phyloP scores from a whole-genome alignment of 1,139 yeast species.

The Kurtzmaniella quercitrusa region DNA sequence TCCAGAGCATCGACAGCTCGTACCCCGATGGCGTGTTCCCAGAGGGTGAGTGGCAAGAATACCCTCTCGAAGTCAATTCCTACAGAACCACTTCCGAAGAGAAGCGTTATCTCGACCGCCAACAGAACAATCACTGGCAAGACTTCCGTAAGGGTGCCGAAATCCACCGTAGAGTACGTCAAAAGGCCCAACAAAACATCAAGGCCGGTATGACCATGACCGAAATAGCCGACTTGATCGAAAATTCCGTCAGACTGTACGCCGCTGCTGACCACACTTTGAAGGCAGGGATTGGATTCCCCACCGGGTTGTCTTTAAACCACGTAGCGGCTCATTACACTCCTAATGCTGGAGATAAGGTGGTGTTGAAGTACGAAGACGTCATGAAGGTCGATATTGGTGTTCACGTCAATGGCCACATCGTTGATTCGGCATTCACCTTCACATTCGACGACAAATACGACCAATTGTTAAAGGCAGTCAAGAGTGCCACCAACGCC shows the following conservation, averaged over 20 bases:
- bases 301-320: constrained; percentile 91
- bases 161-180: constrained; percentile 87
- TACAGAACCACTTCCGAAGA: constrained; percentile 85
- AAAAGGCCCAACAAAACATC: constrained; percentile 66
- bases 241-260: constrained; percentile 74
- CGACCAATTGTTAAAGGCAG: constrained; percentile 77
- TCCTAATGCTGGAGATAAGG: constrained; percentile 91
- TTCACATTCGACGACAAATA: constrained; percentile 82
- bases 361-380: constrained; percentile 76
- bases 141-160: constrained; percentile 96
- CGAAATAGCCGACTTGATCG: constrained; percentile 86
- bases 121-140: constrained; percentile 62
- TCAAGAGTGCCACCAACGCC: constrained; percentile 87
- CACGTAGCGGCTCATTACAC: constrained; percentile 98
- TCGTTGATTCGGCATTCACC: constrained; percentile 94
- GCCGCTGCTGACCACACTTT: constrained; percentile 63
- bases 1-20: constrained; percentile 58
- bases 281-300: constrained; percentile 90
- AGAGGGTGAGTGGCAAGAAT: constrained; percentile 82
- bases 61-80: constrained; percentile 65
- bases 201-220: constrained; percentile 92
- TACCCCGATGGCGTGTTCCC: constrained; percentile 79
- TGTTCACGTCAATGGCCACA: constrained; percentile 94
- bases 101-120: constrained; percentile 71
- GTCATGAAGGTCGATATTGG: constrained; percentile 98